Percentiles rank a stretch among this genome's conserved stretches.
These are phyloP conservation scores for Plasmodium relictum DNA, from an alignment of 169 alveolate genomes.

Conservation along the genomic window DNA sequence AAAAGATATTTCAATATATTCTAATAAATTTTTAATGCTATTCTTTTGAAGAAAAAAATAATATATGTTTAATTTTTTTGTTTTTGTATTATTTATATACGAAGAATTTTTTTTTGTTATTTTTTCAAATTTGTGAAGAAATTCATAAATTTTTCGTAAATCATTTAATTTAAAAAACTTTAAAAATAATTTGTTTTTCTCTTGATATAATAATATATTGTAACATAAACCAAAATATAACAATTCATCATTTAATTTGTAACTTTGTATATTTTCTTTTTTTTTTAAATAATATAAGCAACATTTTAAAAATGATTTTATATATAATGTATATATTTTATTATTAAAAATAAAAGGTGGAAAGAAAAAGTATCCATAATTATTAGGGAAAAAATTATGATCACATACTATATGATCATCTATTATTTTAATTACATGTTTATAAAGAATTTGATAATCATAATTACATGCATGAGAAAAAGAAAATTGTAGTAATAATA, in stretches of 20 bases:
- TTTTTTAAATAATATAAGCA: slow-evolving; percentile 24
- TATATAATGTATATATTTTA: slow-evolving; percentile 13
- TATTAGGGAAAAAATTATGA: slow-evolving; percentile 19
- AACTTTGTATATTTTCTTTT: slow-evolving; percentile 15
- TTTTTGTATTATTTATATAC: slow-evolving; percentile 20
- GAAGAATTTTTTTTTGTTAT: slow-evolving; percentile 49
- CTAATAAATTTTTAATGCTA: neutral
- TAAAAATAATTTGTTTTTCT: slow-evolving; percentile 21
- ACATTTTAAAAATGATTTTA: slow-evolving; percentile 25
- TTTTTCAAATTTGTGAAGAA: slow-evolving; percentile 63
- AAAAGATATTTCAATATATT: slow-evolving; percentile 37
- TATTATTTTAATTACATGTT: slow-evolving; percentile 7
- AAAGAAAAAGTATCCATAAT: slow-evolving; percentile 41
- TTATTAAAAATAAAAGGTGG: slow-evolving; percentile 47
- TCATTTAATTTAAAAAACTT: slow-evolving; percentile 49
- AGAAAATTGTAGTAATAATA: slow-evolving; percentile 44
- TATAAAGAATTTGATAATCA: neutral
- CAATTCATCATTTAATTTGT: slow-evolving; percentile 43
- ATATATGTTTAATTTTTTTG: slow-evolving; percentile 11
- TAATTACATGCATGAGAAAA: slow-evolving; percentile 10
- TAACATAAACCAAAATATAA: slow-evolving; percentile 33
- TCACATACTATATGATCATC: neutral
- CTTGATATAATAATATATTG: slow-evolving; percentile 20
- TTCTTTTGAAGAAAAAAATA: slow-evolving; percentile 14
- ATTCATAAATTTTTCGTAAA: slow-evolving; percentile 47